Conservation (phyloP, 2,329 filamentous ascomycete genomes). For the Colletotrichum musae region DNA sequence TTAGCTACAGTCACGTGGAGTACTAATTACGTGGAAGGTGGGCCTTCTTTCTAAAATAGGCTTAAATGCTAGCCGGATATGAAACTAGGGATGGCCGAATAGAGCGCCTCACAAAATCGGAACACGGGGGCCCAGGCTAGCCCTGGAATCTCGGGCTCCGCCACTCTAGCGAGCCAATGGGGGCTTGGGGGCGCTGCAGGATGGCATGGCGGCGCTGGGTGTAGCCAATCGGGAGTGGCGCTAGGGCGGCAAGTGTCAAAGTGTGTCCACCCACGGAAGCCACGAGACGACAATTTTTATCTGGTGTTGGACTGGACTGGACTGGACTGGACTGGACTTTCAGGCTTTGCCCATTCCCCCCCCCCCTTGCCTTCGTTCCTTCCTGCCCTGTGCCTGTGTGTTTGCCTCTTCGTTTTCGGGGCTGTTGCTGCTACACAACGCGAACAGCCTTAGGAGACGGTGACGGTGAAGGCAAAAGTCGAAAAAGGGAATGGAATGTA, state of each 20-base stretch:
- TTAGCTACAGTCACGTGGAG: no score
- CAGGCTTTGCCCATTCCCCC: neutral
- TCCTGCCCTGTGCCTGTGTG: no score
- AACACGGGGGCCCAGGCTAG: constrained; percentile 25
- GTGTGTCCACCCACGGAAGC: constrained; percentile 30
- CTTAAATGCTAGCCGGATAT: no score
- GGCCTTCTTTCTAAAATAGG: no score
- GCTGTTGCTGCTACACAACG: no score
- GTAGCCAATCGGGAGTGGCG: neutral
- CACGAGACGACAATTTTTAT: constrained; percentile 36
- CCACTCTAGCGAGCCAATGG: constrained; percentile 40
- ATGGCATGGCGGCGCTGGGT: neutral
- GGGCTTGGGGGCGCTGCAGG: neutral
- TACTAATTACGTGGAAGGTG: no score
- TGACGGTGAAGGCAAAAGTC: neutral
- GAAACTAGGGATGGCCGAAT: no score
- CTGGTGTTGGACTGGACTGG: neutral
- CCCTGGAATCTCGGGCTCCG: constrained; percentile 28
- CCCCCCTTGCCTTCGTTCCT: neutral
- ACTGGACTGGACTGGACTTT: neutral
- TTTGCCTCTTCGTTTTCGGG: no score
- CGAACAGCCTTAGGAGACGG: no score
- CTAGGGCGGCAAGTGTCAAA: constrained; percentile 24
- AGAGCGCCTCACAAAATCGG: no score
- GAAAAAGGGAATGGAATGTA: neutral